These are phyloP conservation scores for Pichia inconspicua DNA, from an alignment of 1,139 yeast species.

Conservation along the genomic window DNA sequence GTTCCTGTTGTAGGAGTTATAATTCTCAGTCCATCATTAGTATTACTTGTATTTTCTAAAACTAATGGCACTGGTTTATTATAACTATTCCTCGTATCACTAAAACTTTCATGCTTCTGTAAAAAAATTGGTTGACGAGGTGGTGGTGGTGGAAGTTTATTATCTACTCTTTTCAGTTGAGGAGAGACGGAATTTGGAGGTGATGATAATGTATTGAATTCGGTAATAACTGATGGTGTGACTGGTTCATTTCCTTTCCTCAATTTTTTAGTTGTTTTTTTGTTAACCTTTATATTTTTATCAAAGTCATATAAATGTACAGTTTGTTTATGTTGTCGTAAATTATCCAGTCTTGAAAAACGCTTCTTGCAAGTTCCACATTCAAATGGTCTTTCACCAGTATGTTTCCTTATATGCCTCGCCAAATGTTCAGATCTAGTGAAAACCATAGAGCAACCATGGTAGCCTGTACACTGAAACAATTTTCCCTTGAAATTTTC, in stretches of 20 bases:
- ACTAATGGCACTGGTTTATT: slow-evolving; percentile 26
- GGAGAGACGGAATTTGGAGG: slow-evolving; percentile 19
- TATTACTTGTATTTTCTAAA: slow-evolving; percentile 14
- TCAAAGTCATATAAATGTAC: slow-evolving; percentile 71
- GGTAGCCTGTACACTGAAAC: slow-evolving; percentile 81
- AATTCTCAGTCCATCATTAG: background rate
- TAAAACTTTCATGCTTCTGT: slow-evolving; percentile 9
- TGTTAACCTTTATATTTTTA: background rate
- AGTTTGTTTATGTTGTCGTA: slow-evolving; percentile 87
- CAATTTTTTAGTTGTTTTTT: background rate
- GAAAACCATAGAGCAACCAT: slow-evolving; percentile 83
- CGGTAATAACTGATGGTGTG: slow-evolving; percentile 10
- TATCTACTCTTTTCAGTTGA: slow-evolving; percentile 13
- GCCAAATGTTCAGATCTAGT: slow-evolving; percentile 88
- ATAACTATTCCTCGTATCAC: slow-evolving; percentile 22
- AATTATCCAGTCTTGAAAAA: slow-evolving; percentile 78
- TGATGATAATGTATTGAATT: slow-evolving; percentile 6
- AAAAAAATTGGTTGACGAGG: slow-evolving; percentile 20
- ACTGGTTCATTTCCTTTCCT: slow-evolving; percentile 7
- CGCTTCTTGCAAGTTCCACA: slow-evolving; percentile 76
- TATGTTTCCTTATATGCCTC: slow-evolving; percentile 85
- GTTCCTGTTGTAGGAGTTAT: slow-evolving; percentile 11
- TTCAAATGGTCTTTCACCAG: slow-evolving; percentile 91
- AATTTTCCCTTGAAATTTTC: slow-evolving; percentile 51
- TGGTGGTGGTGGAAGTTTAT: slow-evolving; percentile 23